Base-by-base conservation (phyloP, 2,329 filamentous ascomycete genomes). In the Paracorniculantispora psalliotae region DNA sequence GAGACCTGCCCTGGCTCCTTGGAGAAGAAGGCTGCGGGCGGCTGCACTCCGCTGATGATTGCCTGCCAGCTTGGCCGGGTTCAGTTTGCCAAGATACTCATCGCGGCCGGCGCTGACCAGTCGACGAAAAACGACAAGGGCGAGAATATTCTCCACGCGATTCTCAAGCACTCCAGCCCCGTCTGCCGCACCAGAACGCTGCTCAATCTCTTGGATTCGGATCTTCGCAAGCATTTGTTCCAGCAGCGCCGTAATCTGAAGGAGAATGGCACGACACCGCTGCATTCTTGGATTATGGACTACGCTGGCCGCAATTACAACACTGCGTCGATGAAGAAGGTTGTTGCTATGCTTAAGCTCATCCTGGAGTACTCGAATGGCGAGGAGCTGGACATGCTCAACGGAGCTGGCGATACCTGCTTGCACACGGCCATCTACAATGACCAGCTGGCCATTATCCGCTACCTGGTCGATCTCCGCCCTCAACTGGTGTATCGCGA, bases 91-190 rank as follows among this genome's bases (percentile, higher is more conserved):
- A 82, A 83, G 65, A 75, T 84, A 0, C 78, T 96, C 37, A 78
- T 93, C 53, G 75, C 80, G 1, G 83, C 81, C 26, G 89, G 88
- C 3, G 89, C 89, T 2, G 84, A 94, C 67, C 86, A 90, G 67
- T 82, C 83, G 1, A 75, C 75, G 35, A 85, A 85, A 25, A 86
- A 90, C 67, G 73, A 73, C 10, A 68, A 73, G 3, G 84, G 84
- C 12, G 79, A 83, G 63, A 96, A 93, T 65, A 74, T 93, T 17
- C 63, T 93, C 1, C 91, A 96, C 67, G 75, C 79, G 2, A 77
- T 86, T 7, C 66, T 76, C 12, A 57, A 60, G 3, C 67, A 64
- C 25, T 66, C 61, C 3, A 76, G 75, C 12, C 68, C 65, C 4
- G 68, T 68, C 6, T 62, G 68, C 2, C 66, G 71, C 57, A 70